Conservation (phyloP, 306 rosid genomes). For the Herpetospermum pedunculosum region DNA sequence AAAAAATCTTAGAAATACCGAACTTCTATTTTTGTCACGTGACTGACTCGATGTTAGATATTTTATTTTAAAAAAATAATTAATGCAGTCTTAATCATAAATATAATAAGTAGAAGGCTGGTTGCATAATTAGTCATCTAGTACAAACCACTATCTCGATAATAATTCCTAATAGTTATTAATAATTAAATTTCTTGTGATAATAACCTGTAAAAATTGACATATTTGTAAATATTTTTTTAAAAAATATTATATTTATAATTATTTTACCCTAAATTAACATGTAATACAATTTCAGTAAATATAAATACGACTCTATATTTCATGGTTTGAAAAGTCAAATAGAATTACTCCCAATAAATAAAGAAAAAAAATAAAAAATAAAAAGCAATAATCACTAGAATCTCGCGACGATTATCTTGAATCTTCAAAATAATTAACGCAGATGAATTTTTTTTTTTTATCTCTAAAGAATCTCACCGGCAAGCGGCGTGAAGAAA, state of each 20-base stretch:
- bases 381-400: neutral
- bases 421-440: constrained; percentile 4
- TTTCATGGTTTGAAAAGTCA: constrained; percentile 13
- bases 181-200: no score
- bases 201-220: no score
- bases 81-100: constrained; percentile 1
- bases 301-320: no score
- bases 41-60: neutral
- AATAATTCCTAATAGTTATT: no score
- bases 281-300: no score
- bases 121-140: no score
- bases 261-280: no score
- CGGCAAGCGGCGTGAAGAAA: constrained; percentile 71
- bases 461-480: constrained; percentile 27
- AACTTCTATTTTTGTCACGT: neutral
- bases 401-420: neutral
- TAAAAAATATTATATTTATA: no score
- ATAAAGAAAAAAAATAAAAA: neutral
- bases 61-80: neutral
- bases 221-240: no score
- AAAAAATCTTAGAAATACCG: no score
- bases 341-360: neutral
- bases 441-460: neutral
- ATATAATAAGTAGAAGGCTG: no score
- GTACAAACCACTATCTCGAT: no score